Base-by-base conservation (phyloP, 768 basidiomycete species). In the Royoungia palumana region DNA sequence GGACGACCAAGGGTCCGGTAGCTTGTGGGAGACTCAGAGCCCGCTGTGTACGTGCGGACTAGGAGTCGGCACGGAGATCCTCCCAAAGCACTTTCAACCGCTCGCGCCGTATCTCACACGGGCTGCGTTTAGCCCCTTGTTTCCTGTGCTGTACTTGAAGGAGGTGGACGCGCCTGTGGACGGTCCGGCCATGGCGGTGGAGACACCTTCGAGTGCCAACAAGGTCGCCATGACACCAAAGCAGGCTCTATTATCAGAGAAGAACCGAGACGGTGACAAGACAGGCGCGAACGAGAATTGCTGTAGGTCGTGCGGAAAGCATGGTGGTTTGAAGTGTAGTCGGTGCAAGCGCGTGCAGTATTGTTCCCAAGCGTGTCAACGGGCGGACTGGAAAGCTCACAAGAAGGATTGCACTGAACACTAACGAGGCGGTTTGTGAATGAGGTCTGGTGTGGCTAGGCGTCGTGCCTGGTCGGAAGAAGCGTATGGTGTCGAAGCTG, bases 81-180 rank as follows among this genome's bases (percentile, higher is more conserved):
- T 56, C n/a, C 51, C 60, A 19, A 45, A 34, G 19, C 46, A 55
- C 2, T 82, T 76, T 75, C 60, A 66, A 45, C 34, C 9, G 48
- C 77, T 44, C 65, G 70, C 27, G 20, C 72, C 72, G 4, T 72
- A 72, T 49, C 72, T 72, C 6, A 80, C 76, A 0, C 64, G 81
- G n/a, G 66, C 78, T 3, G 82, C 78, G 0, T 62, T 85, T 13
- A 70, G 74, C 5, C 82, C 79, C 0, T 59, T 83, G 5, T 83
- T 82, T 46, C 65, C 76, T 0, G 74, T 77, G 6, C 68, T 78
- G 5, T 79, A 76, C 53, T 49, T 79, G 55, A 74, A 78, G 51
- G 65, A 55, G 28, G 44, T 36, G 30, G 38, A 46, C 16, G 20
- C 47, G 4, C 49, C 47, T 16, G 6, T 16, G 7, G 41, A 24